Base-by-base conservation (phyloP, 768 basidiomycete species). In the Boletus rubescentipes region DNA sequence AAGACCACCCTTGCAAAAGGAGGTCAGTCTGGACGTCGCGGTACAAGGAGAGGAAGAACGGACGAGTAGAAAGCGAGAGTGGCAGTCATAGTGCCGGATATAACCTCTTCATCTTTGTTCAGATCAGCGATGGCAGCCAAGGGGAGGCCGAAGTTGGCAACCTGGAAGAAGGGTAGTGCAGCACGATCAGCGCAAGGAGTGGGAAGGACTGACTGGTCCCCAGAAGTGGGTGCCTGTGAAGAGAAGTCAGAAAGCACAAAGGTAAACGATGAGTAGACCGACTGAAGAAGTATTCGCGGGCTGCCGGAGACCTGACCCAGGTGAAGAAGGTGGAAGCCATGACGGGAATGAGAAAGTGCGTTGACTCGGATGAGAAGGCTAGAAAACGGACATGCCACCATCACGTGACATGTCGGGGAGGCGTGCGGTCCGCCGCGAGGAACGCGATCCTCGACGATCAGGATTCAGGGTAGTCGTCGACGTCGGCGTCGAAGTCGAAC, bases 61-160 rank as follows among this genome's bases (percentile, higher is more conserved):
- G 67, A 98, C 95, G 96, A 98, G 73, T 99, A 99, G 54, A 77
- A 80, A 9, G 85, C 81, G 38, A 99, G 81, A 21, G 96, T 91
- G 41, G 91, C 84, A 2, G 93, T 95, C 96, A 99, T 99, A 32
- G 93, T 83, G 15, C 95, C 96, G 46, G 95, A 98, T 62, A 99
- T 99, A 68, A 93, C 80, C 63, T 97, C 92, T 72, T 97, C 93
- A 82, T 98, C 93, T 68, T 94, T 97, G 59, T 75, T 78, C 66
- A 98, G 75, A 75, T 99, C 96, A 7, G 93, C 67, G 40, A 99
- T 76, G 39, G 96, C 96, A 64, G 96, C 96, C 36, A 98, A 74
- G 54, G 96, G 96, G 16, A 99, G 82, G 65, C 96, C 96, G 91
- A 96, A 99, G 78, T 99, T 99, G 57, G 96, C 96, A 57, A 94